Base-by-base conservation (phyloP, 768 basidiomycete species). In the Mycena pura region DNA sequence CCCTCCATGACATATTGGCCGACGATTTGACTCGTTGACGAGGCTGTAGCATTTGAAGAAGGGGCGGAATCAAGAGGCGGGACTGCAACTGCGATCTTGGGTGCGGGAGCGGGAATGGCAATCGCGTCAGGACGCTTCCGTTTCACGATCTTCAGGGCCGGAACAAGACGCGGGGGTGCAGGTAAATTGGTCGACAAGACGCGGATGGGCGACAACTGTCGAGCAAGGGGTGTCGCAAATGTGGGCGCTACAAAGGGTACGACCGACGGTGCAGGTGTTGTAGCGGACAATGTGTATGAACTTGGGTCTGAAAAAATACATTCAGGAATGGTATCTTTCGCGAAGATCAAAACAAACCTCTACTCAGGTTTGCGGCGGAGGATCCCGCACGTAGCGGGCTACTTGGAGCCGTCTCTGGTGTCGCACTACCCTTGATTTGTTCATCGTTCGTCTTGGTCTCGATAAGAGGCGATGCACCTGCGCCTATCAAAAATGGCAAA, bases 71-170 rank as follows among this genome's bases (percentile, higher is more conserved):
- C 41, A n/a, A 38, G n/a, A 39, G 51, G 22, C 5, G 36, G 38
- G 41, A 31, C 28, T 19, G 45, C 34, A 11, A 24, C 41, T 29
- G 51, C 41, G 31, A 21, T 27, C 24, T 48, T 50, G 62, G n/a
- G n/a, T n/a, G n/a, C n/a, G n/a, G n/a, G n/a, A n/a, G n/a, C n/a
- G n/a, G 27, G 60, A 47, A 34, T 45, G 64, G 24, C 50, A 32
- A 40, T 51, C 46, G 45, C 36, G 50, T 70, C 72, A 19, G 68
- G 62, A 43, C 47, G 62, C 28, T 44, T 64, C 44, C 82, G 74
- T 63, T 84, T 85, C 25, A 84, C 77, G n/a, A 84, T 82, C 29
- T 76, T 78, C 36, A 84, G 69, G 41, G 79, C 84, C 46, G 78
- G 78, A 22, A 83, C 72, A 1, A 77, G 74, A 38, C 72, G 73